Percentiles rank a stretch among this genome's conserved stretches.
phyloP scores from a whole-genome alignment of 2,329 filamentous ascomycete genomes.

The Pestalotiopsis sp. region DNA sequence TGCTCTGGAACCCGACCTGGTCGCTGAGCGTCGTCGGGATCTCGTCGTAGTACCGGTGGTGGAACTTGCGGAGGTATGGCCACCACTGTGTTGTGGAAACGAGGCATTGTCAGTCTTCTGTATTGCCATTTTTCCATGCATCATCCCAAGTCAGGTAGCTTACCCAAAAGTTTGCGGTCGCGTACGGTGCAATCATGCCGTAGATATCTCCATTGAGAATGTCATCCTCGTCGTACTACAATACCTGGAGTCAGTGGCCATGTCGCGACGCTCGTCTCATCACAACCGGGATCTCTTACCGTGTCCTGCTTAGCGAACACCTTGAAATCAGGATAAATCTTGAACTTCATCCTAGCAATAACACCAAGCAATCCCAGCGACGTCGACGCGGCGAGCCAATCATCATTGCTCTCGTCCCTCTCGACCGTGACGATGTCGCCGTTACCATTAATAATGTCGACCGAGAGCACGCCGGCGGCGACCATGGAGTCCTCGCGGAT shows the following conservation, averaged over 20 bases:
- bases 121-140: background rate
- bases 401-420: slow-evolving; percentile 44
- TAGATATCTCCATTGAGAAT: slow-evolving; percentile 54
- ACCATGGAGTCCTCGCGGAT: slow-evolving; percentile 53
- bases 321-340: slow-evolving; percentile 54
- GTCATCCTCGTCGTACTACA: slow-evolving; percentile 44
- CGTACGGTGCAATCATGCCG: slow-evolving; percentile 50
- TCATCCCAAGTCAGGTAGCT: background rate
- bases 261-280: background rate
- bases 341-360: slow-evolving; percentile 51
- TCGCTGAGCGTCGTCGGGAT: slow-evolving; percentile 40
- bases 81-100: slow-evolving; percentile 44
- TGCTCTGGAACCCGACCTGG: slow-evolving; percentile 55
- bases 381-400: slow-evolving; percentile 55
- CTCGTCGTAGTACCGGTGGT: slow-evolving; percentile 56
- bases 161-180: slow-evolving; percentile 56
- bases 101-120: background rate
- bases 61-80: slow-evolving; percentile 54
- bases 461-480: slow-evolving; percentile 48
- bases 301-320: slow-evolving; percentile 53
- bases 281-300: slow-evolving; percentile 13
- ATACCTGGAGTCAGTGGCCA: background rate
- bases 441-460: slow-evolving; percentile 53
- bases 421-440: slow-evolving; percentile 46
- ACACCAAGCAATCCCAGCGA: slow-evolving; percentile 51